Percentiles rank a stretch among this genome's conserved stretches.
Conservation (phyloP, 306 rosid species). For the Casuarina glauca region DNA sequence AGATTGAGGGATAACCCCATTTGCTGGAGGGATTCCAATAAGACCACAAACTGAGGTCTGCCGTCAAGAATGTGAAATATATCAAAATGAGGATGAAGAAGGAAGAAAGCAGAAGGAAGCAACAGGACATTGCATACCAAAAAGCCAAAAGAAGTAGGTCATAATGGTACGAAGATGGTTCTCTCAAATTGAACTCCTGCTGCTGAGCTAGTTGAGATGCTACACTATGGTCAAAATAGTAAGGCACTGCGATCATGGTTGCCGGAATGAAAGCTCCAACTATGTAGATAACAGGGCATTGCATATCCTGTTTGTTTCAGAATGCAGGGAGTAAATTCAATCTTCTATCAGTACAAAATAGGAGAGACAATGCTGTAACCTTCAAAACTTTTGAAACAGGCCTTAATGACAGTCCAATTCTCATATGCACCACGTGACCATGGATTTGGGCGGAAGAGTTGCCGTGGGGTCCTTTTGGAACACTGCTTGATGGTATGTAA, state of each 20-base stretch:
- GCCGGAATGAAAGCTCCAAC: constrained; percentile 98
- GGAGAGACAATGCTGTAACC: constrained; percentile 4
- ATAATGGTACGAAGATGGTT: constrained; percentile 90
- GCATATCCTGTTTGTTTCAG: constrained; percentile 69
- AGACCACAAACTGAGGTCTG: constrained; percentile 96
- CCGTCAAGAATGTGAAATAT: constrained; percentile 18
- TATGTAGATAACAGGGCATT: constrained; percentile 79
- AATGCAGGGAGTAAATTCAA: neutral
- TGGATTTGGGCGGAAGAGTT: constrained; percentile 95
- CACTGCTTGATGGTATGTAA: constrained; percentile 68
- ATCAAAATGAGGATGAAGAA: neutral
- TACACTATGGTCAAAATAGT: constrained; percentile 96
- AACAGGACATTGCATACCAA: constrained; percentile 50
- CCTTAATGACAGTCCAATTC: constrained; percentile 96
- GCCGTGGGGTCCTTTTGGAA: constrained; percentile 84
- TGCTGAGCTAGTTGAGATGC: constrained; percentile 99
- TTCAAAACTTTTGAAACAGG: constrained; percentile 28
- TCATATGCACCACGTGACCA: constrained; percentile 99
- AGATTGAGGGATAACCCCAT: constrained; percentile 98
- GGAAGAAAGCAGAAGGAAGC: no score
- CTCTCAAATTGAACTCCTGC: constrained; percentile 92
- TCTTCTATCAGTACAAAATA: neutral
- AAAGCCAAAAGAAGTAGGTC: constrained; percentile 85
- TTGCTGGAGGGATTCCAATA: constrained; percentile 89
- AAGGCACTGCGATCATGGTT: constrained; percentile 95